Evolutionary conservation across 2,329 filamentous ascomycete species (phyloP).

Genomic region (Colletotrichum lupini): DNA sequence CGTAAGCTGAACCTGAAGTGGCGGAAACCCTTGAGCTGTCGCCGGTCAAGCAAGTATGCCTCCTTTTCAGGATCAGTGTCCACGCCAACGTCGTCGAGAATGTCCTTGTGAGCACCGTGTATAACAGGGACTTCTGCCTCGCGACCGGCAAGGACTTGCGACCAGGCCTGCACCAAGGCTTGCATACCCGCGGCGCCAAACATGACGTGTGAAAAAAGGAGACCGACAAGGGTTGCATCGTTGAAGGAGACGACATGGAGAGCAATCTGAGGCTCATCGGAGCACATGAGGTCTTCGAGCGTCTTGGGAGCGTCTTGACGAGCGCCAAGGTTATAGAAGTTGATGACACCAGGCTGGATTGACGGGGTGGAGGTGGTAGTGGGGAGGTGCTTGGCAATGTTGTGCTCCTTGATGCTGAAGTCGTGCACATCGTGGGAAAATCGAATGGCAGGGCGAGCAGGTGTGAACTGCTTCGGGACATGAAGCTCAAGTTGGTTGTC

Average conservation of each 20-base stretch:
- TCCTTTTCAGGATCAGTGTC: slow-evolving; percentile 40
- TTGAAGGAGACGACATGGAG: slow-evolving; percentile 60
- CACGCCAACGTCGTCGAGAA: slow-evolving; percentile 42
- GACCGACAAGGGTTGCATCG: slow-evolving; percentile 60
- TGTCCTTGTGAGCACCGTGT: slow-evolving; percentile 48
- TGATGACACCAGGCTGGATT: slow-evolving; percentile 30
- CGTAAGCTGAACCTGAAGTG: slow-evolving; percentile 47
- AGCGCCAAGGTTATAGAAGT: slow-evolving; percentile 38
- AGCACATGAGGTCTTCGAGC: slow-evolving; percentile 52
- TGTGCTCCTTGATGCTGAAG: slow-evolving; percentile 53
- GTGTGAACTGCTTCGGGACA: slow-evolving; percentile 44
- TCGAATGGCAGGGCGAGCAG: slow-evolving; percentile 49
- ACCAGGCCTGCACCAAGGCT: slow-evolving; percentile 58
- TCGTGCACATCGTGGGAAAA: slow-evolving; percentile 51
- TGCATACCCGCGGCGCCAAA: slow-evolving; percentile 57
- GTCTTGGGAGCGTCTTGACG: slow-evolving; percentile 35
- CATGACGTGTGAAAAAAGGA: slow-evolving; percentile 59
- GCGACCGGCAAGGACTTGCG: slow-evolving; percentile 53
- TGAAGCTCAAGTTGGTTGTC: slow-evolving; percentile 46
- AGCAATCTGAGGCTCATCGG: slow-evolving; percentile 57
- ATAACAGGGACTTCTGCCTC: slow-evolving; percentile 53
- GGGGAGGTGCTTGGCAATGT: slow-evolving; percentile 51
- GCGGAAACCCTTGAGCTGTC: slow-evolving; percentile 41
- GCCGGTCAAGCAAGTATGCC: slow-evolving; percentile 39
- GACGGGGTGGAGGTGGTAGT: slow-evolving; percentile 37